Evolutionary conservation across 192 early-diverging fungal genomes (phyloP).

Genomic region (Backusella parvicylindrica): DNA sequence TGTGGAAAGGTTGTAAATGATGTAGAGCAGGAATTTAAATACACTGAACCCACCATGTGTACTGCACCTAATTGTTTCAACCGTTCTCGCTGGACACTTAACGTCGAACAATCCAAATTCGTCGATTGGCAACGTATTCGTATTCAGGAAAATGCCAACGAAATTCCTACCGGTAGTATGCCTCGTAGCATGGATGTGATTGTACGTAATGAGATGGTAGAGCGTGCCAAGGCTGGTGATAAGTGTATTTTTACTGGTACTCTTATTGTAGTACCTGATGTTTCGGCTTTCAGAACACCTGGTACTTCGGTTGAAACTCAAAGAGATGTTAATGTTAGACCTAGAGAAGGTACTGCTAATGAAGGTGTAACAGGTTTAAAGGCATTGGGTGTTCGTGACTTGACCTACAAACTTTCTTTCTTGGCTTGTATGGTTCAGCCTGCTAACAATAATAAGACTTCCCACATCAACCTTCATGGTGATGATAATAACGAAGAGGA

Average conservation of each 20-base stretch:
- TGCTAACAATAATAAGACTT: conserved; percentile 37
- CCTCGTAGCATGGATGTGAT: conserved; percentile 91
- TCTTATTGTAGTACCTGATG: conserved; percentile 90
- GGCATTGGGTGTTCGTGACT: conserved; percentile 84
- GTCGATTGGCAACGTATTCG: conserved; percentile 97
- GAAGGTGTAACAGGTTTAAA: conserved; percentile 86
- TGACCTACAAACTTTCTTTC: conserved; percentile 92
- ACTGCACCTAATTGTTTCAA: conserved; percentile 14
- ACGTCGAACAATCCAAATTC: conserved; percentile 83
- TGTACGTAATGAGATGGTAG: conserved; percentile 89
- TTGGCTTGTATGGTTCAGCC: conserved; percentile 79
- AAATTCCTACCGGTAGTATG: conserved; percentile 97
- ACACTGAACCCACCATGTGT: conserved; percentile 64
- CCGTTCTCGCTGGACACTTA: conserved; percentile 70
- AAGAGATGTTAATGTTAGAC: conserved; percentile 44
- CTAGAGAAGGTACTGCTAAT: conserved; percentile 54
- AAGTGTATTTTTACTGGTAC: conserved; percentile 84
- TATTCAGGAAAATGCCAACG: conserved; percentile 92
- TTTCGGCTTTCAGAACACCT: conserved; percentile 75
- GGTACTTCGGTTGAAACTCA: conserved; percentile 56
- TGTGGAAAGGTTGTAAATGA: conserved; percentile 77
- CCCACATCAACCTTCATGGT: conserved; percentile 48
- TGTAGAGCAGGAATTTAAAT: conserved; percentile 95
- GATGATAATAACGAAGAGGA: conserved; percentile 59
- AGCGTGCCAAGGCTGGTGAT: conserved; percentile 95